Conservation (phyloP, 306 rosid species). For the Quercus wislizeni region DNA sequence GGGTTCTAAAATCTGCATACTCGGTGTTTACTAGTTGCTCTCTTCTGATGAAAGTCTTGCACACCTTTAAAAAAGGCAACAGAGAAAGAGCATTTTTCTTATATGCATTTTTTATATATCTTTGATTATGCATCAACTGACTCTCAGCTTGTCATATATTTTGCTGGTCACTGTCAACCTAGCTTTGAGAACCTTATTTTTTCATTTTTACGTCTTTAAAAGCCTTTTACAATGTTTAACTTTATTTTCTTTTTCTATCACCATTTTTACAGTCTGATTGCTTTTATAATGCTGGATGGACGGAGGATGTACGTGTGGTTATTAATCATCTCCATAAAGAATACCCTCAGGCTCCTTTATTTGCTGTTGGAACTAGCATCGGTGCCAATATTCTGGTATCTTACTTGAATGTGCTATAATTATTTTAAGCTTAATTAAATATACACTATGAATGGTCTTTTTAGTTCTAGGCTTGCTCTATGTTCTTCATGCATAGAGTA, state of each 20-base stretch:
- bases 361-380: slow-evolving; percentile 82
- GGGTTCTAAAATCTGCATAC: background rate
- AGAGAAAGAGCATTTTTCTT: background rate
- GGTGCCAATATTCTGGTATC: slow-evolving; percentile 93
- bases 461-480: too few species aligned
- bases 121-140: background rate
- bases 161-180: background rate
- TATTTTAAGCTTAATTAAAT: background rate
- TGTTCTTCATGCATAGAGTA: too few species aligned
- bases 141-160: background rate
- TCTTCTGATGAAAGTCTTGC: background rate
- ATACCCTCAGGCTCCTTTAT: slow-evolving; percentile 69
- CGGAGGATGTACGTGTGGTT: slow-evolving; percentile 79
- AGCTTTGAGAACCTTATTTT: background rate
- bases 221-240: background rate
- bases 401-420: background rate
- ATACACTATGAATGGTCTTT: background rate
- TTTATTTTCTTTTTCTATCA: slow-evolving; percentile 11
- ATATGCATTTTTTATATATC: background rate
- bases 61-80: background rate
- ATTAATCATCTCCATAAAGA: slow-evolving; percentile 65
- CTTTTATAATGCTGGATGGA: slow-evolving; percentile 99
- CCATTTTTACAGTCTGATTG: slow-evolving; percentile 78
- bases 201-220: background rate
- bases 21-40: background rate